A percentile compares a stretch with the other conserved stretches of the same genome.
Evolutionary conservation across 306 rosid genomes (phyloP).

Genomic region (Pterocarpus macrocarpus): DNA sequence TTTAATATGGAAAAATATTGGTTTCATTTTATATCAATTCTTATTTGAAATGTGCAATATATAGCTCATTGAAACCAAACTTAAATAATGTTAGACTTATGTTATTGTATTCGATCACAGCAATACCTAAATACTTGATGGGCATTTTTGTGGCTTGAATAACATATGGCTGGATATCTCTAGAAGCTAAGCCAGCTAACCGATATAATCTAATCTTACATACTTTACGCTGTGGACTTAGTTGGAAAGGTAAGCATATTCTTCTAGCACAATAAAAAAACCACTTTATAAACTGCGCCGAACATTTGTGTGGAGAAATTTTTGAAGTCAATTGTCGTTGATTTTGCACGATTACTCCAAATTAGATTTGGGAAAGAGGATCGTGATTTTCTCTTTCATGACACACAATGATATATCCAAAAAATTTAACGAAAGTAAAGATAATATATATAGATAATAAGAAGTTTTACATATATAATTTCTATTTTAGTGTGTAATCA

Average conservation of each 20-base stretch:
- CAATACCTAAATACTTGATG: too few species aligned
- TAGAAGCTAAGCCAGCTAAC: not conserved
- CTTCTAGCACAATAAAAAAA: not conserved
- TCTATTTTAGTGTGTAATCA: too few species aligned
- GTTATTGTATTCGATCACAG: too few species aligned
- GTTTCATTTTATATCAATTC: too few species aligned
- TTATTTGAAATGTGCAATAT: too few species aligned
- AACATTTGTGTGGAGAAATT: constrained; percentile 15
- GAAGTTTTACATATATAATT: too few species aligned
- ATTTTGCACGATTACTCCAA: not conserved
- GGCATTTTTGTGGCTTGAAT: not conserved
- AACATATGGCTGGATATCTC: not conserved
- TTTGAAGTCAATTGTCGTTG: constrained; percentile 11
- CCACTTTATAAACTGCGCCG: constrained; percentile 26
- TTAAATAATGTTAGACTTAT: too few species aligned
- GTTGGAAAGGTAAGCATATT: not conserved
- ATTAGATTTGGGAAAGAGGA: constrained; percentile 28
- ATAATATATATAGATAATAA: too few species aligned
- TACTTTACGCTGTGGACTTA: not conserved
- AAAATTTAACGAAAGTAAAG: too few species aligned
- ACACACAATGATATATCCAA: not conserved
- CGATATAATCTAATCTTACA: not conserved
- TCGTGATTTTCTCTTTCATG: constrained; percentile 21
- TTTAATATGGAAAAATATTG: too few species aligned
- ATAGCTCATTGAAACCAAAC: too few species aligned